phyloP scores from a whole-genome alignment of 1,284 basidiomycete genomes.

The Schizophyllum amplum region DNA sequence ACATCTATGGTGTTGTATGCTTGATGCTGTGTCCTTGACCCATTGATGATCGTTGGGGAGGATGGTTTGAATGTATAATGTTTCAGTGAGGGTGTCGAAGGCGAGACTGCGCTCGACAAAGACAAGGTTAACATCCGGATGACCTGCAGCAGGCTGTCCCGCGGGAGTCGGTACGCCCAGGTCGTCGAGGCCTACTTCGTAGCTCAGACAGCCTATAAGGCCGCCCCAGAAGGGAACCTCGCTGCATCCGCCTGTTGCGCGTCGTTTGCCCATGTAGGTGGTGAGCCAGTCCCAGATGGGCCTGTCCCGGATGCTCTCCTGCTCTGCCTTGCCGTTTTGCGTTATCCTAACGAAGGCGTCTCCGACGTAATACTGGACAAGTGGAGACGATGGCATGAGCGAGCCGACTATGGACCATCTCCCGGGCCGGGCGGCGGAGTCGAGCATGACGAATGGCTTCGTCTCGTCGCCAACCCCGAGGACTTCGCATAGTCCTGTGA shows the following conservation, averaged over 20 bases:
- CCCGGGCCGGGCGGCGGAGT: slow-evolving; percentile 69
- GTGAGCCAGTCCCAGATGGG: slow-evolving; percentile 69
- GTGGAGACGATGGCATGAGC: slow-evolving; percentile 40
- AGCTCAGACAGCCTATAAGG: slow-evolving; percentile 62
- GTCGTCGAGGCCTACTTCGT: slow-evolving; percentile 62
- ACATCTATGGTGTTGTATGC: slow-evolving; percentile 14
- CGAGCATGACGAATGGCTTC: slow-evolving; percentile 62
- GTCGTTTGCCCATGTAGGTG: slow-evolving; percentile 50
- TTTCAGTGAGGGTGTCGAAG: slow-evolving; percentile 42
- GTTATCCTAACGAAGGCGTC: slow-evolving; percentile 39
- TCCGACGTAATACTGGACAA: slow-evolving; percentile 49
- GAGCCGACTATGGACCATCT: slow-evolving; percentile 64
- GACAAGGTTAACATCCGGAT: slow-evolving; percentile 65
- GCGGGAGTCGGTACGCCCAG: slow-evolving; percentile 31
- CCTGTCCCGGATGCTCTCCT: slow-evolving; percentile 29
- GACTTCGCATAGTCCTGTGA: slow-evolving; percentile 46
- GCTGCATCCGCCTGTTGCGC: slow-evolving; percentile 35
- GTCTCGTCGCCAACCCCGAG: slow-evolving; percentile 49
- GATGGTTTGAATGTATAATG: slow-evolving; percentile 57
- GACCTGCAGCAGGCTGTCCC: slow-evolving; percentile 19
- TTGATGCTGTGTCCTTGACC: slow-evolving; percentile 35
- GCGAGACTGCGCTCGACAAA: slow-evolving; percentile 73
- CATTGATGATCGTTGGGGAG: slow-evolving; percentile 49
- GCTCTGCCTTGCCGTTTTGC: slow-evolving; percentile 20
- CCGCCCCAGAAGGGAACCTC: slow-evolving; percentile 75